Evolutionary conservation across 805 yeast genomes (phyloP), one percentile per base, ranked within the genome.

Genomic region (Nakazawaea holstii): DNA sequence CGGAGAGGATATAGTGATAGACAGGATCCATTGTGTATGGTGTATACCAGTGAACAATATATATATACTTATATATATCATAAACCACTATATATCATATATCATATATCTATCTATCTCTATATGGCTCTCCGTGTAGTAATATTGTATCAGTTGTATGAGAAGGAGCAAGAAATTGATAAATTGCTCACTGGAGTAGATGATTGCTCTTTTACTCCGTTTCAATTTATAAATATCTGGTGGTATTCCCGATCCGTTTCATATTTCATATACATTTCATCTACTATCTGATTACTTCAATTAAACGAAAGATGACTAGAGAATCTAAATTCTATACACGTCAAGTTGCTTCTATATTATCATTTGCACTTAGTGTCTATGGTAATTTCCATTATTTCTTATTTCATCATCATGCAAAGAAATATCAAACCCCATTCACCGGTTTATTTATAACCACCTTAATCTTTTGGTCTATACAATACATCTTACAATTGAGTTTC

Each of bases 341-440:
- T 46, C 71, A 73, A 58, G 65, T 72, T 37, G 57, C 78, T 11
- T 73, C 83, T 17, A 66, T 79, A 29, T 59, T 75, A 13, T 74
- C 90, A 7, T 76, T 79, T 58, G 69, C 67, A 3, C 69, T 85
- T 28, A 73, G 90, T 2, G 63, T 73, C 8, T 76, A 76, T 55
- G 84, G 82, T 33, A 73, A 78, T 51, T 53, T 80, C 49, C 71
- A 77, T 49, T 79, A 79, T 60, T 70, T 80, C 33, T 71, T 80
- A 29, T 86, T 86, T 37, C 70, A 80, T 46, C 69, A 75, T 39
- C 72, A 73, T 20, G 68, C 66, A 32, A 65, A 54, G 6, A 66
- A 72, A 42, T 68, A 72, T 43, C 65, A 73, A 52, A 87, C 94
- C 2, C 94, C 95, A 11, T 87, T 87, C 69, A 76, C 89, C 2